A percentile compares a stretch with the other conserved stretches of the same genome.
Conservation (phyloP, 768 basidiomycete species). For the Suillus subaureus region DNA sequence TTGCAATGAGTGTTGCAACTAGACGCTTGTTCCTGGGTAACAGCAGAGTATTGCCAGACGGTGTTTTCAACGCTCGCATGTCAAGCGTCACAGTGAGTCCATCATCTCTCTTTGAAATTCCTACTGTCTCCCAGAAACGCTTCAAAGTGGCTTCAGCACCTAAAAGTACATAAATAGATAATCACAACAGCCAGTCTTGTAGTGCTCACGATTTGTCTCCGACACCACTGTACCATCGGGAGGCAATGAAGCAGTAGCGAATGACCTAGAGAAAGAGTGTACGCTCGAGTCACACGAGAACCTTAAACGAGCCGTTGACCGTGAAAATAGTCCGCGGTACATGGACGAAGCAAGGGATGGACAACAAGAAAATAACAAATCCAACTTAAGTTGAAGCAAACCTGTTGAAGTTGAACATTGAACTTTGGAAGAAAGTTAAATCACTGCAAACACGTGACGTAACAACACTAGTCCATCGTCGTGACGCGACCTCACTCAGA, state of each 20-base stretch:
- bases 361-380: not conserved
- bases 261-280: constrained; percentile 2
- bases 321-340: constrained; percentile 2
- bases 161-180: constrained; percentile 33
- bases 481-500: constrained; percentile 24
- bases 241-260: constrained; percentile 15
- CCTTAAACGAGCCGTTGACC: not conserved
- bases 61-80: constrained; percentile 84
- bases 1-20: constrained; percentile 83
- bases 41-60: constrained; percentile 73
- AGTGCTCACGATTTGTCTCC: constrained; percentile 62
- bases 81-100: constrained; percentile 73
- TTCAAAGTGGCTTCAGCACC: constrained; percentile 86
- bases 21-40: constrained; percentile 72
- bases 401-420: not conserved
- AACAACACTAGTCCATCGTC: constrained; percentile 12
- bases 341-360: not conserved
- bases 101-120: constrained; percentile 60
- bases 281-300: not conserved
- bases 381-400: not conserved
- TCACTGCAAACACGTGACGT: constrained; percentile 28
- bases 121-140: constrained; percentile 95
- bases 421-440: constrained; percentile 2
- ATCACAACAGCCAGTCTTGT: not conserved
- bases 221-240: constrained; percentile 51